Percentiles rank a stretch among this genome's conserved stretches.
These are phyloP conservation scores for Solanum sejunctum DNA, from an alignment of 257 asterid genomes.

Conservation along the genomic window DNA sequence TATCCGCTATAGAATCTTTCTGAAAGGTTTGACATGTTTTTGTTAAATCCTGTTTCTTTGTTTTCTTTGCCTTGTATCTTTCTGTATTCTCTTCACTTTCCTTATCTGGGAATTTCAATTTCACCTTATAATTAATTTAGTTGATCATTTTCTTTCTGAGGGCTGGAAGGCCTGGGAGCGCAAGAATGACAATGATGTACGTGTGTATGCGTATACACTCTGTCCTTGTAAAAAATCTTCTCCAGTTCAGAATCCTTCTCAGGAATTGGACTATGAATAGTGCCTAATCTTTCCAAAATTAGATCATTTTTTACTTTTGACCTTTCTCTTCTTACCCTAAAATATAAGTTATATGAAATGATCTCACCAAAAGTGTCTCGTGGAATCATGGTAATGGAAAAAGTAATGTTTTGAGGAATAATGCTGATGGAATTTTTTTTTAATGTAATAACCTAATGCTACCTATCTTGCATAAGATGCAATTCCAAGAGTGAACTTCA, in stretches of 20 bases:
- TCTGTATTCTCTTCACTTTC: not conserved
- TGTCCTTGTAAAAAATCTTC: not conserved
- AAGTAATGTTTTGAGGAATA: not conserved
- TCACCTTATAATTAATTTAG: not conserved
- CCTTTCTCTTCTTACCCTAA: not conserved
- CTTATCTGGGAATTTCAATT: not conserved
- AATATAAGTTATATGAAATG: not conserved
- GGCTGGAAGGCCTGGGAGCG: not conserved
- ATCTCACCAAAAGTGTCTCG: not conserved
- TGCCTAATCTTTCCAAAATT: not conserved
- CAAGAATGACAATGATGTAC: not conserved
- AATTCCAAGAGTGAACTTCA: not conserved
- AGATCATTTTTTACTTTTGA: not conserved
- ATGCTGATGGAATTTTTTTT: not conserved
- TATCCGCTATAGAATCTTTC: not conserved
- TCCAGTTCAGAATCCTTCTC: not conserved
- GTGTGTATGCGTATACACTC: not conserved
- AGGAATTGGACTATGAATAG: not conserved
- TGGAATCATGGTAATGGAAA: not conserved
- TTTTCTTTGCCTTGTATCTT: not conserved
- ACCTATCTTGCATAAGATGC: not conserved
- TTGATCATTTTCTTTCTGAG: not conserved
- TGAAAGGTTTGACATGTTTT: not conserved
- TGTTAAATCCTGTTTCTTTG: not conserved
- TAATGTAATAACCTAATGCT: not conserved